A percentile compares a stretch with the other conserved stretches of the same genome.
Evolutionary conservation across 2,329 filamentous ascomycete genomes (phyloP).

Genomic region (Alternaria longipes): DNA sequence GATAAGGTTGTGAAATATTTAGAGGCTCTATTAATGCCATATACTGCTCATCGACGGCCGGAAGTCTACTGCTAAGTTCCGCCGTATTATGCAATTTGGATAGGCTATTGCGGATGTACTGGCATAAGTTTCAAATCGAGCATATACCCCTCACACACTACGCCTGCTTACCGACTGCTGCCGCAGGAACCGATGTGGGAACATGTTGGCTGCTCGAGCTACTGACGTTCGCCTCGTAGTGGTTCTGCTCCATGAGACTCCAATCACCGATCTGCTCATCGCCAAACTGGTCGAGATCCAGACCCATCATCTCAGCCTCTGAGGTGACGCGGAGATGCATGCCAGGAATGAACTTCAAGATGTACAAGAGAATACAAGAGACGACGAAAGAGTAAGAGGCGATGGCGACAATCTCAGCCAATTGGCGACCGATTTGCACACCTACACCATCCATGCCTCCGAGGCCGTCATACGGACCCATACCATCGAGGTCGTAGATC

Average conservation of each 20-base stretch:
- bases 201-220: conserved; percentile 38
- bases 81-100: background rate
- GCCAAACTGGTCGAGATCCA: conserved; percentile 66
- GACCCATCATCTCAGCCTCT: conserved; percentile 64
- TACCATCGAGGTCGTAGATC: conserved; percentile 61
- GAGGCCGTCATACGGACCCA: conserved; percentile 53
- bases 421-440: conserved; percentile 64
- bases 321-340: conserved; percentile 64
- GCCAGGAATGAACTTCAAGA: conserved; percentile 64
- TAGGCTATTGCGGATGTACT: background rate
- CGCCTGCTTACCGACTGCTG: conserved; percentile 16
- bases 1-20: background rate
- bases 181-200: conserved; percentile 4
- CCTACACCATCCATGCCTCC: conserved; percentile 65
- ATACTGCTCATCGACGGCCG: background rate
- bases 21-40: background rate
- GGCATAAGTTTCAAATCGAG: background rate
- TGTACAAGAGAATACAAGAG: conserved; percentile 61
- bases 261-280: conserved; percentile 67
- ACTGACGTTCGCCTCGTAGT: conserved; percentile 29
- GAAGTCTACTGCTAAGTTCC: background rate
- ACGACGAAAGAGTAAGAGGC: conserved; percentile 63
- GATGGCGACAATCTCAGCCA: conserved; percentile 65
- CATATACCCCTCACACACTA: background rate
- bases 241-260: conserved; percentile 49